Evolutionary conservation across 2,329 filamentous ascomycete species (phyloP), one percentile per base, ranked within the genome.

Genomic region (Seiridium unicorne): DNA sequence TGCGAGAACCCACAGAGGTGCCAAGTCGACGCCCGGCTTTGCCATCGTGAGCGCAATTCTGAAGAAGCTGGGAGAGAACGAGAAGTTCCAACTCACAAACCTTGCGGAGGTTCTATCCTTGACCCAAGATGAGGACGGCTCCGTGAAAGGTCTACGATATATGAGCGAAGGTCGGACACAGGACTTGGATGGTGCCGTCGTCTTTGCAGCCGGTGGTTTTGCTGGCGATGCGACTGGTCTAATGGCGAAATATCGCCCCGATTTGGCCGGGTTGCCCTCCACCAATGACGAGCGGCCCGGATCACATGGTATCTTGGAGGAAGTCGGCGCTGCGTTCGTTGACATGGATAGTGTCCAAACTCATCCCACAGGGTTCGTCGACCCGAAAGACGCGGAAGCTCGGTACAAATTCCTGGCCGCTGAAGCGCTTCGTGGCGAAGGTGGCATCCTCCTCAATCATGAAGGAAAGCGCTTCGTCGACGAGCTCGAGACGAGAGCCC

Each of bases 291-390:
- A 82, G 1, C 73, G 81, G 0, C 81, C 84, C 0, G 85, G 83
- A 0, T 77, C 83, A 2, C 84, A 87, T 59, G 67, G 67, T 1
- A 64, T 83, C 0, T 72, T 83, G 0, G 65, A 72, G 0, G 69
- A 69, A 1, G 70, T 76, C 0, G 77, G 76, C 13, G 79, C 79
- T 4, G 72, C 72, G 38, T 69, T 82, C 10, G 73, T 83, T 46
- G 81, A 83, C 35, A 83, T 83, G 81, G 77, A 81, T 48, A 78
- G 76, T 60, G 84, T 89, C 2, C 87, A 89, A 69, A 78, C 89
- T 4, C 87, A 89, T 63, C 86, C 87, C 2, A 88, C 86, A 0
- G 84, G 85, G 0, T 89, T 89, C 66, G 75, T 89, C 5, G 85
- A 88, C 63, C 80, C 81, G 0, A 74, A 76, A 1, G 76, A 78